phyloP scores from a whole-genome alignment of 345 rosid genomes.

The Excoecaria agallocha region DNA sequence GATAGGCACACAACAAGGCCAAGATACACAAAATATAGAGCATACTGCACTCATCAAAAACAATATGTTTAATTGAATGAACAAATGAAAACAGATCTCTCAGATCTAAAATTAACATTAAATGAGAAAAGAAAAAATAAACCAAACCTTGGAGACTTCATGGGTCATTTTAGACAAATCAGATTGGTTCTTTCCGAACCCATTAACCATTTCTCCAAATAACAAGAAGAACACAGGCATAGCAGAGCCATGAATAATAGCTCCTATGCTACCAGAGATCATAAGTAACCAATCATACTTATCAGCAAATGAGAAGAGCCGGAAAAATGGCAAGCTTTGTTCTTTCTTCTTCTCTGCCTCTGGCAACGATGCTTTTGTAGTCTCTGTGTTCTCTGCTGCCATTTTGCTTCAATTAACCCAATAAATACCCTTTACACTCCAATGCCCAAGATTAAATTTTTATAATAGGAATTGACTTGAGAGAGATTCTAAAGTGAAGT shows the following conservation, averaged over 20 bases:
- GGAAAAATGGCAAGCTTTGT: conserved; percentile 83
- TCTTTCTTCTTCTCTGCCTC: conserved; percentile 98
- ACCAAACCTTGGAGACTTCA: conserved; percentile 76
- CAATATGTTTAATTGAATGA: neutral
- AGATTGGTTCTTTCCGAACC: conserved; percentile 93
- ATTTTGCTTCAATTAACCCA: conserved; percentile 25
- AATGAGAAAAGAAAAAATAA: neutral
- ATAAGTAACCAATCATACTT: conserved; percentile 74
- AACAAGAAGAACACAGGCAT: conserved; percentile 97
- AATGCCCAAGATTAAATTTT: neutral
- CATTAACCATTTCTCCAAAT: conserved; percentile 98
- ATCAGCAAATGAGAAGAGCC: conserved; percentile 95
- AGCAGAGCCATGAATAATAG: conserved; percentile 89
- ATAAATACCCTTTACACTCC: neutral
- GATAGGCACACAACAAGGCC: conserved; percentile 95
- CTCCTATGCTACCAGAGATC: conserved; percentile 80
- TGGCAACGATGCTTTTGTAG: conserved; percentile 50
- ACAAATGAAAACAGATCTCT: conserved; percentile 53
- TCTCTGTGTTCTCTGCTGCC: conserved; percentile 74
- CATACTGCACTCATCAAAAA: conserved; percentile 59
- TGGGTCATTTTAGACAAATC: conserved; percentile 87
- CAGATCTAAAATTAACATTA: conserved; percentile 17
- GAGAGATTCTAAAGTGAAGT: neutral
- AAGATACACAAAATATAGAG: conserved; percentile 92
- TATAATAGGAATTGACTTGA: neutral